Evolutionary conservation across 352 stramenopile genomes (phyloP), one percentile per base, ranked within the genome.

Genomic region (Pythium angustatum): DNA sequence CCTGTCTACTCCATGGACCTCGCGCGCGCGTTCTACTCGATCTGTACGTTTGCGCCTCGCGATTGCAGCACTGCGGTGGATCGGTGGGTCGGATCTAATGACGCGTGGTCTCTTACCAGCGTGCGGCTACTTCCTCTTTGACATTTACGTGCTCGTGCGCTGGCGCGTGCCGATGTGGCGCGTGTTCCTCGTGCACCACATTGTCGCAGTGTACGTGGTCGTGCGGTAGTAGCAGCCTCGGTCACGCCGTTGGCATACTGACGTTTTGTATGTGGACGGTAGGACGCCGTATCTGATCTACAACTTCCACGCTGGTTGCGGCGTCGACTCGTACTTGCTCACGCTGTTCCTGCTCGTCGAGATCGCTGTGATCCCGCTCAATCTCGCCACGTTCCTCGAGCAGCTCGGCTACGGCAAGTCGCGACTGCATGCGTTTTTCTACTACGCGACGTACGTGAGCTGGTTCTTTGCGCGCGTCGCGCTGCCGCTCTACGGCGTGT

Each of bases 321-420:
- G 69, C 17, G 83, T 91, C 69, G 82, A 93, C 57, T 64, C 89
- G 62, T 94, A 91, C 66, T 66, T 93, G 58, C 70, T 94, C 50
- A 85, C 81, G 65, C 71, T 93, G 36, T 94, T 92, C 53, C 64
- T 94, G 60, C 77, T 94, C 51, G 86, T 94, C n/a, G 86, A 94
- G 62, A 80, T 93, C 40, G 85, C 84, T 2, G 81, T 92, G 34
- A 85, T 92, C 33, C 86, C 86, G 57, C 82, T 94, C 45, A 94
- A 94, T 66, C 61, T 91, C 48, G 85, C 82, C 28, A 90, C 79
- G 36, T 87, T 94, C 65, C 73, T 94, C 44, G 86, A 94, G 61
- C 79, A 91, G 45, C 64, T 94, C 45, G 83, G 84, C 44, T 88
- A 83, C 63, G 81, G 78, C 63, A 83, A 90, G 61, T 88, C 64